A percentile compares a stretch with the other conserved stretches of the same genome.
These are phyloP conservation scores for Colletotrichum australisinense DNA, from an alignment of 2,329 filamentous ascomycete species.

Conservation along the genomic window DNA sequence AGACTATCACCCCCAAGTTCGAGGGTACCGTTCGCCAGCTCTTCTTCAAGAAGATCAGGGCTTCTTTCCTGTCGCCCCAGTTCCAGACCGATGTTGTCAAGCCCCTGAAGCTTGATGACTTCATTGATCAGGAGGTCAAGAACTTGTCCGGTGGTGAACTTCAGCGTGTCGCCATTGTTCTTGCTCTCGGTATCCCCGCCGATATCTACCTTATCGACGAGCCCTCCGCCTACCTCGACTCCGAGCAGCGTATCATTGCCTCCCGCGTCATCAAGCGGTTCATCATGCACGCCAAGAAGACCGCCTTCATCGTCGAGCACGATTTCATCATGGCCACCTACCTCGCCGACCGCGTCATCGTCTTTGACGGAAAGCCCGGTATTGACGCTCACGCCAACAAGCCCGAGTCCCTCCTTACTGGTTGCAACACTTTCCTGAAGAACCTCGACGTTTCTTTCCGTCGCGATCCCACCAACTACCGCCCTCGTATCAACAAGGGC, in stretches of 20 bases:
- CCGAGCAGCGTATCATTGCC: slow-evolving; percentile 98
- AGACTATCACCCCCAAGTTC: slow-evolving; percentile 99
- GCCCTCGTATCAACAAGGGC: slow-evolving; percentile 98
- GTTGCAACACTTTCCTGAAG: slow-evolving; percentile 97
- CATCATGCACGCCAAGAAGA: slow-evolving; percentile 99
- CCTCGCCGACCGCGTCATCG: slow-evolving; percentile 92
- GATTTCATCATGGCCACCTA: slow-evolving; percentile 96
- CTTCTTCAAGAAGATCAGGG: slow-evolving; percentile 99
- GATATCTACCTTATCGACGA: slow-evolving; percentile 99
- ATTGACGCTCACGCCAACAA: slow-evolving; percentile 87
- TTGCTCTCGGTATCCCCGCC: slow-evolving; percentile 93
- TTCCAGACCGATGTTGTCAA: slow-evolving; percentile 99
- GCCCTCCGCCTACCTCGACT: slow-evolving; percentile 96
- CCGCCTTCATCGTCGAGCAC: slow-evolving; percentile 98
- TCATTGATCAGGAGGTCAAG: slow-evolving; percentile 99
- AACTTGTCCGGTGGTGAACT: slow-evolving; percentile 99
- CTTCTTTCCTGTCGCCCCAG: slow-evolving; percentile 93
- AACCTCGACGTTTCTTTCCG: slow-evolving; percentile 98
- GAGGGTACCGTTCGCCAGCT: slow-evolving; percentile 96
- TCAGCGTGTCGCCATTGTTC: slow-evolving; percentile 97
- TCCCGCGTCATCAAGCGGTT: slow-evolving; percentile 99
- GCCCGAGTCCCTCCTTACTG: slow-evolving; percentile 91
- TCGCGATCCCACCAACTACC: slow-evolving; percentile 94
- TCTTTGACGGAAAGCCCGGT: slow-evolving; percentile 95
- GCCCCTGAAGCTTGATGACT: slow-evolving; percentile 98